A percentile compares a stretch with the other conserved stretches of the same genome.
Evolutionary conservation across 75 land plant species (phyloP).

Genomic region (Picea sitchensis): DNA sequence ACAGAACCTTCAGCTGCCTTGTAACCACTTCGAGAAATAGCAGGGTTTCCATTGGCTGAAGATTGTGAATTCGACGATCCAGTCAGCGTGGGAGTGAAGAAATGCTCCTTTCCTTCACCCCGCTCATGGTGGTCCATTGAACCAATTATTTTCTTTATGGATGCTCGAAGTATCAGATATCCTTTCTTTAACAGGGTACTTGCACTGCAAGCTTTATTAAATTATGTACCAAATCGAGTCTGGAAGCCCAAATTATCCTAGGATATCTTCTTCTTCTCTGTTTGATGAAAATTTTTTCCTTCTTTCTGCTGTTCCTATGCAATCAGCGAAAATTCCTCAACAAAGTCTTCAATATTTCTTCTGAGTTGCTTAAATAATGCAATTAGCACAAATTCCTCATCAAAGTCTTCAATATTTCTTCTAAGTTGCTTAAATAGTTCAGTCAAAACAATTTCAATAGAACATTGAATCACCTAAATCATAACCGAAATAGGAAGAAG

Average conservation of each 20-base stretch:
- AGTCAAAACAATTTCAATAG: too few relatives aligned
- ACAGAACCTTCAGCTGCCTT: conserved; percentile 5
- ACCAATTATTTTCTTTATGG: not conserved
- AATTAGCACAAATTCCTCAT: too few relatives aligned
- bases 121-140: conserved; percentile 5
- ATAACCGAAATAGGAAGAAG: not conserved
- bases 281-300: not conserved
- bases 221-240: not conserved
- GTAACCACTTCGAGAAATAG: not conserved
- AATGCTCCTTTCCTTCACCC: conserved; percentile 12
- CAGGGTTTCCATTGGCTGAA: conserved; percentile 6
- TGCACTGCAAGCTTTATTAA: not conserved
- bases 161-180: not conserved
- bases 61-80: not conserved
- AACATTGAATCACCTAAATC: not conserved
- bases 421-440: not conserved
- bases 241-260: not conserved
- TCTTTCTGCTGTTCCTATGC: not conserved
- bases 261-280: not conserved
- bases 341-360: not conserved
- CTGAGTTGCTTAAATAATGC: not conserved
- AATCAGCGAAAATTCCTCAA: too few relatives aligned
- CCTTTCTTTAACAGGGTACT: not conserved
- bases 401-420: not conserved
- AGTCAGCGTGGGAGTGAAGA: not conserved